Conservation (phyloP, 2,329 filamentous ascomycete genomes). For the Fusarium sp. region DNA sequence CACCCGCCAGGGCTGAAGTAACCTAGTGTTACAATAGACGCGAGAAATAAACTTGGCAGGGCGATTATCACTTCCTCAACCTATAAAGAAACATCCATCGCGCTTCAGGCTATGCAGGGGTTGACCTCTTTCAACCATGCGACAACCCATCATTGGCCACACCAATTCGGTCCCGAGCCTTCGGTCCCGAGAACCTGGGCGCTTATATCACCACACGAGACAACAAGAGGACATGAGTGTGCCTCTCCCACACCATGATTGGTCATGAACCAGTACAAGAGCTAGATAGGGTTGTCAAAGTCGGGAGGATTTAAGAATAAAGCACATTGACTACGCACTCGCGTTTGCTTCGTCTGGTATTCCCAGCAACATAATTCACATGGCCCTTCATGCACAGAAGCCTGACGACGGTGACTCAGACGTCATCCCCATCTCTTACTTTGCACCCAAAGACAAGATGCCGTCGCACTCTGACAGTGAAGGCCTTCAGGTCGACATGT, state of each 20-base stretch:
- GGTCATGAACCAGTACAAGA: neutral
- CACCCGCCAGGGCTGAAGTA: neutral
- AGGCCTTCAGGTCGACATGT: neutral
- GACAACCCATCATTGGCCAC: neutral
- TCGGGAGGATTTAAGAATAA: neutral
- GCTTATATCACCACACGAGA: neutral
- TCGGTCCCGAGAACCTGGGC: neutral
- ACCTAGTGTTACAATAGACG: neutral
- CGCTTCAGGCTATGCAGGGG: neutral
- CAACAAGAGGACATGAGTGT: neutral
- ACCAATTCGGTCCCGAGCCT: neutral
- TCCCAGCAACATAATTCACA: neutral
- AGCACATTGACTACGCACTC: neutral
- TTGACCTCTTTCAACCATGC: neutral
- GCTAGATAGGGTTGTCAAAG: neutral
- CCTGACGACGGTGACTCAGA: neutral
- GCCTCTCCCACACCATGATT: neutral
- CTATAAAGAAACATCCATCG: neutral
- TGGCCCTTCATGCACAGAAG: neutral
- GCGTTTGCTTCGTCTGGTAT: neutral
- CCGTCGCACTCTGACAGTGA: neutral
- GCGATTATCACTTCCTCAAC: neutral
- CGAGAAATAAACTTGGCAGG: neutral
- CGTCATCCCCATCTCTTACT: neutral
- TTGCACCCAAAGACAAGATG: neutral